Evolutionary conservation across 257 asterid species (phyloP).

Genomic region (Echium plantagineum): DNA sequence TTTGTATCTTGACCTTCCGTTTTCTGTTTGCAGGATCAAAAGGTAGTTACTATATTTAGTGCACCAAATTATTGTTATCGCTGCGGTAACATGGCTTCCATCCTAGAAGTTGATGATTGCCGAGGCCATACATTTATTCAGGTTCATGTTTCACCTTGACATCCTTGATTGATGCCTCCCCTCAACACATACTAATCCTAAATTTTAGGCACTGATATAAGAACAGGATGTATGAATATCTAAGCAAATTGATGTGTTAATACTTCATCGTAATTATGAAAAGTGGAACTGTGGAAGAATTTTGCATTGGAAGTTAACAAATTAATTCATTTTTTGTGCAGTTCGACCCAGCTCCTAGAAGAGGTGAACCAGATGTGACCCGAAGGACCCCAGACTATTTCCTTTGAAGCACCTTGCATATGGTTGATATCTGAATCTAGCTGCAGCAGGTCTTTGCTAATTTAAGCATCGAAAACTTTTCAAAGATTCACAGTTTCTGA

Average conservation of each 20-base stretch:
- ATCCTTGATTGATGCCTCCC: background rate
- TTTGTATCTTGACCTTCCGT: background rate
- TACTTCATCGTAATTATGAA: too few relatives aligned
- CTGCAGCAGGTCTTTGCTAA: slow-evolving; percentile 13
- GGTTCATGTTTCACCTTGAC: slow-evolving; percentile 24
- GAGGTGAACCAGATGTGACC: slow-evolving; percentile 84
- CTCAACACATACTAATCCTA: background rate
- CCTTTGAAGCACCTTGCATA: slow-evolving; percentile 30
- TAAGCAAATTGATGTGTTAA: too few relatives aligned
- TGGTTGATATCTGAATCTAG: slow-evolving; percentile 15
- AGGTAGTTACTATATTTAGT: slow-evolving; percentile 79
- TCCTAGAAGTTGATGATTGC: slow-evolving; percentile 73
- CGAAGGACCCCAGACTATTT: slow-evolving; percentile 87
- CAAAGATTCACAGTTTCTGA: slow-evolving; percentile 4
- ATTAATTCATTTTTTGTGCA: slow-evolving; percentile 14
- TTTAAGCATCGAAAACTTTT: slow-evolving; percentile 22
- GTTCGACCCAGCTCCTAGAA: slow-evolving; percentile 88
- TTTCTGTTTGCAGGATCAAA: slow-evolving; percentile 54
- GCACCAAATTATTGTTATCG: too few relatives aligned
- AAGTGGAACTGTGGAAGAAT: too few relatives aligned
- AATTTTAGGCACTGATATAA: too few relatives aligned
- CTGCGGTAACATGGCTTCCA: slow-evolving; percentile 86
- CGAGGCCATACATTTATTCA: slow-evolving; percentile 60
- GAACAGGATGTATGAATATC: background rate
- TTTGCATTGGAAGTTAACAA: too few relatives aligned